Base-by-base conservation (phyloP, 2,329 filamentous ascomycete genomes). In the Alternaria conjuncta region DNA sequence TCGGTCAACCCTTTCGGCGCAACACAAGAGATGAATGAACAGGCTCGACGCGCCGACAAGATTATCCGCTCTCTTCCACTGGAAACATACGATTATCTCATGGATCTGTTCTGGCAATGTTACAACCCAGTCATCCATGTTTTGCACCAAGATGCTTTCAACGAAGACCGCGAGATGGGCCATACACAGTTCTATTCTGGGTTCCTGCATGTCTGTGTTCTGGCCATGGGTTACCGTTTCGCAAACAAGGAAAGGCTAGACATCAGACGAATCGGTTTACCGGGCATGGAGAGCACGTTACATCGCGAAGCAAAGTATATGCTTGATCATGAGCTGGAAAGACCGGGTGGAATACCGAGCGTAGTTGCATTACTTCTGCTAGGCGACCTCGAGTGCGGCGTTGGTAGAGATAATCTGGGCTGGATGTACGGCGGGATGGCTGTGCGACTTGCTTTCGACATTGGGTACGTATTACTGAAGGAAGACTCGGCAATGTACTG, bases 231-330 rank as follows among this genome's bases (percentile, higher is more conserved):
- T 4, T 86, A 83, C 65, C 81, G 84, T 36, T 85, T 82, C 60
- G 84, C 85, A 21, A 84, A 87, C 67, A 81, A 82, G 71, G 75
- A 78, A 15, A 77, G 85, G 28, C 79, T 82, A 3, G 86, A 87
- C 63, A 83, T 87, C 61, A 81, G 81, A 64, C 81, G 78, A 57
- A 82, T 87, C 21, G 77, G 81, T 1, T 60, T 86, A 1, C 82
- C 81, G 5, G 80, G 79, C 36, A 80, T 83, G 66, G 85, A 87
- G 71, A 86, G 85, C 67, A 84, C 83, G 0, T 75, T 87, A 20
- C 85, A 87, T 62, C 73, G 83, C 28, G 86, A 87, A 71, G 84
- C 85, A 54, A 87, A 86, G 70, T 82, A 83, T 50, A 84, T 87
- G 84, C 75, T 87, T 20, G 84, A 87, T 61, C 80, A 81, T 59